These are phyloP conservation scores for Suillus clintonianus DNA, from an alignment of 768 basidiomycete species.

Conservation along the genomic window DNA sequence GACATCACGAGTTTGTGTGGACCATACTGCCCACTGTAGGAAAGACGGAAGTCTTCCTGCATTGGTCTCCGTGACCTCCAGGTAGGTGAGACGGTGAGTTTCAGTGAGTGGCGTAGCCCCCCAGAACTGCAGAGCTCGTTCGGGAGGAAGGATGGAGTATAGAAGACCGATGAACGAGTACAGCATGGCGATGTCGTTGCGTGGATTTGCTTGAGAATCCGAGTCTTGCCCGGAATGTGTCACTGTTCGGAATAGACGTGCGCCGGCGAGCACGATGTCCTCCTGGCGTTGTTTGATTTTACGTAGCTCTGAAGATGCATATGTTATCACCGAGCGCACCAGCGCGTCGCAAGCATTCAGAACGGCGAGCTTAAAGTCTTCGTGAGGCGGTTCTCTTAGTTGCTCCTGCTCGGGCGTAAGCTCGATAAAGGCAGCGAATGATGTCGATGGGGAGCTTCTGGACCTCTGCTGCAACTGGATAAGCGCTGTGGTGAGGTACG, in stretches of 20 bases:
- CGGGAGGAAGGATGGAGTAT: constrained; percentile 71
- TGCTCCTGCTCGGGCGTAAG: constrained; percentile 38
- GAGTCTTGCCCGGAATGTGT: constrained; percentile 43
- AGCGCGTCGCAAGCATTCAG: constrained; percentile 70
- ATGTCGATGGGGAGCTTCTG: constrained; percentile 33
- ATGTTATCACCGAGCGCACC: constrained; percentile 68
- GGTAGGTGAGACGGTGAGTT: constrained; percentile 45
- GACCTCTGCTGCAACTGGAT: constrained; percentile 51
- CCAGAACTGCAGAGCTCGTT: constrained; percentile 88
- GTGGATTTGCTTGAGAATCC: constrained; percentile 51
- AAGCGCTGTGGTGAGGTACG: constrained; percentile 64
- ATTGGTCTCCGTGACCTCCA: constrained; percentile 62
- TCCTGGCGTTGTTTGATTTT: constrained; percentile 92
- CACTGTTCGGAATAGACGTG: constrained; percentile 50
- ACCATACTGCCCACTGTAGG: constrained; percentile 89
- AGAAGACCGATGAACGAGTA: constrained; percentile 83
- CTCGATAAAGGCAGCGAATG: constrained; percentile 42
- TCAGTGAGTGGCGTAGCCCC: constrained; percentile 55
- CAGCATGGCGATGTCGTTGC: constrained; percentile 84
- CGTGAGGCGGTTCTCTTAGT: constrained; percentile 39
- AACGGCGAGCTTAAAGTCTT: constrained; percentile 53
- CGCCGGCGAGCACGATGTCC: constrained; percentile 71
- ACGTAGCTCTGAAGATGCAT: constrained; percentile 78
- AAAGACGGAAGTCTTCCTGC: constrained; percentile 70
- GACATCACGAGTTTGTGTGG: constrained; percentile 71